Percentiles rank a stretch among this genome's conserved stretches.
Evolutionary conservation across 805 yeast species (phyloP).

Genomic region (Yamadazyma sp.): DNA sequence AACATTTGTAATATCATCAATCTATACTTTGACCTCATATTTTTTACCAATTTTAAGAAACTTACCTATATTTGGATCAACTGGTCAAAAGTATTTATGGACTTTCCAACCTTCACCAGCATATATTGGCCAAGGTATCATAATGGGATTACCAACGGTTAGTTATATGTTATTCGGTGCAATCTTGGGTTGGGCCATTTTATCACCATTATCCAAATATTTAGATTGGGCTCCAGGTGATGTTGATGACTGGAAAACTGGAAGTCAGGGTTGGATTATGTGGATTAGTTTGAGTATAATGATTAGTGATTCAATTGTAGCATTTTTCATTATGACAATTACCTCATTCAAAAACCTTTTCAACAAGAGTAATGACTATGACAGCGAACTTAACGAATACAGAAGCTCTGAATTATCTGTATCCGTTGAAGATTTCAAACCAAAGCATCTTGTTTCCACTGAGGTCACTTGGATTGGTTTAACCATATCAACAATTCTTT

Average conservation of each 20-base stretch:
- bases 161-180: constrained; percentile 90
- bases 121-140: constrained; percentile 94
- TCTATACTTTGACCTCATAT: constrained; percentile 68
- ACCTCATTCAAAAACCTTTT: constrained; percentile 31
- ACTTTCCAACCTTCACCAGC: constrained; percentile 96
- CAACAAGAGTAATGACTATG: background rate
- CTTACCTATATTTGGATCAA: constrained; percentile 73
- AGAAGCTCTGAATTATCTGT: background rate
- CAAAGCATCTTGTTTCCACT: constrained; percentile 48
- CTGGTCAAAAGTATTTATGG: constrained; percentile 73
- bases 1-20: constrained; percentile 69
- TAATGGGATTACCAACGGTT: constrained; percentile 93
- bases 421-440: constrained; percentile 2
- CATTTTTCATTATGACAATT: constrained; percentile 61
- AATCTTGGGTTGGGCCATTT: constrained; percentile 83
- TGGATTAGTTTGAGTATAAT: constrained; percentile 92
- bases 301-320: constrained; percentile 87
- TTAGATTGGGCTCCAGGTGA: constrained; percentile 87
- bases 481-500: constrained; percentile 58
- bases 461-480: constrained; percentile 59
- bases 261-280: constrained; percentile 96
- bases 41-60: constrained; percentile 66
- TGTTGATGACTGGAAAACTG: constrained; percentile 88
- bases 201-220: constrained; percentile 75
- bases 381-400: constrained; percentile 1